Percentiles rank a stretch among this genome's conserved stretches.
Conservation (phyloP, 768 basidiomycete genomes). For the Kwoniella bestiolae region DNA sequence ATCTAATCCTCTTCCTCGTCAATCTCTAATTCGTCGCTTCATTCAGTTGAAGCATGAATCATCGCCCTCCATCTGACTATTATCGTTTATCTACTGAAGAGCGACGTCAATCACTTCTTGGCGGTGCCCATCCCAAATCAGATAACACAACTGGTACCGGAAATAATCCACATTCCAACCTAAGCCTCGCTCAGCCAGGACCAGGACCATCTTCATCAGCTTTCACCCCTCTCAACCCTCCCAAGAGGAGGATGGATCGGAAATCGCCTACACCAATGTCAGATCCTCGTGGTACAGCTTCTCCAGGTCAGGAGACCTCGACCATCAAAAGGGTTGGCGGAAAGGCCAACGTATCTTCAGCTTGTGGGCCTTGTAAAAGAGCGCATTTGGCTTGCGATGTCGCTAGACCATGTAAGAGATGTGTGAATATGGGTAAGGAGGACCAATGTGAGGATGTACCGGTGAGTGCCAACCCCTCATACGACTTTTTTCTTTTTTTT, state of each 20-base stretch:
- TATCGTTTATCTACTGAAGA: background rate
- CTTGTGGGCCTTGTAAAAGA: constrained; percentile 50
- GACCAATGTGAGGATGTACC: constrained; percentile 50
- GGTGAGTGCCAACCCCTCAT: constrained; percentile 38
- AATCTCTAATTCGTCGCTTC: background rate
- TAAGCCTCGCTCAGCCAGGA: background rate
- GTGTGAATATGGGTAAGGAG: constrained; percentile 48
- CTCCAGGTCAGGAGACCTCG: constrained; percentile 22
- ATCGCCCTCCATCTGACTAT: background rate
- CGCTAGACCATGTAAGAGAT: constrained; percentile 46
- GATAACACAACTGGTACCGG: too few relatives aligned
- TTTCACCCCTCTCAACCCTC: background rate
- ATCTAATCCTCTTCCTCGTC: background rate
- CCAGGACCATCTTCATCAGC: constrained; percentile 13
- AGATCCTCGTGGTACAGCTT: constrained; percentile 17
- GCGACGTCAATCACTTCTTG: constrained; percentile 20
- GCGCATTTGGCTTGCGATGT: constrained; percentile 52
- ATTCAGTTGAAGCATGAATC: constrained; percentile 8
- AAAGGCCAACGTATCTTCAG: constrained; percentile 45
- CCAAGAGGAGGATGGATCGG: background rate
- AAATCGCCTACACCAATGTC: constrained; percentile 21
- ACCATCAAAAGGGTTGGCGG: constrained; percentile 38
- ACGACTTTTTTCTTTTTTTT: background rate
- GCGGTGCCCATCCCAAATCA: too few relatives aligned
- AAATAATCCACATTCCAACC: too few relatives aligned